Evolutionary conservation across 352 stramenopile genomes (phyloP).

Genomic region (Globisporangium takayamanum): DNA sequence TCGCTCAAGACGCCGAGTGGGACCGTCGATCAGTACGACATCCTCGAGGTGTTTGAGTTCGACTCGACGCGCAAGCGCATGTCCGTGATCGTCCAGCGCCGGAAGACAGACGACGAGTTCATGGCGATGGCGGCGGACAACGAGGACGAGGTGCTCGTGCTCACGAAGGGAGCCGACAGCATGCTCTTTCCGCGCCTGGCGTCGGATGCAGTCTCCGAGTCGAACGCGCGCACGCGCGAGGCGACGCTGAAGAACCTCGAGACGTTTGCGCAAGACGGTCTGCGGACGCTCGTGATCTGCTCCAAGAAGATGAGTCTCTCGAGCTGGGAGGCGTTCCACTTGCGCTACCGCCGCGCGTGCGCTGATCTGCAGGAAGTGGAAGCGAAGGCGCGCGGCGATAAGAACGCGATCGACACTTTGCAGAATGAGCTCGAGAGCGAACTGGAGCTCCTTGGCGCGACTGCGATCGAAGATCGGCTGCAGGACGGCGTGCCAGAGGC

Average conservation of each 20-base stretch:
- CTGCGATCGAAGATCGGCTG: conserved; percentile 83
- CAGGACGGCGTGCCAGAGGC: conserved; percentile 79
- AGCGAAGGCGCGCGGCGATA: conserved; percentile 47
- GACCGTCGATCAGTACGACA: conserved; percentile 68
- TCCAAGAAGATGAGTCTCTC: conserved; percentile 46
- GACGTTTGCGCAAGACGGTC: conserved; percentile 77
- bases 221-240: conserved; percentile 35
- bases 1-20: conserved; percentile 57
- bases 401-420: conserved; percentile 57
- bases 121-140: conserved; percentile 58
- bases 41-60: conserved; percentile 93
- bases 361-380: conserved; percentile 68
- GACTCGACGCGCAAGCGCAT: conserved; percentile 86
- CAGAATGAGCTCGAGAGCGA: conserved; percentile 76
- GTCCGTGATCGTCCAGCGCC: conserved; percentile 75
- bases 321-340: conserved; percentile 65
- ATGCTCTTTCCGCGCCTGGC: conserved; percentile 79
- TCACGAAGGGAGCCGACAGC: conserved; percentile 80
- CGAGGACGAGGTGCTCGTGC: conserved; percentile 66
- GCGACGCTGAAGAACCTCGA: conserved; percentile 66
- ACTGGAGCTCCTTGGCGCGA: conserved; percentile 74
- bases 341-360: conserved; percentile 52
- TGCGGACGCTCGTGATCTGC: conserved; percentile 85
- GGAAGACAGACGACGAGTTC: conserved; percentile 63
- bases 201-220: conserved; percentile 19